These are phyloP conservation scores for Lentinula detonsa DNA, from an alignment of 768 basidiomycete species.

Conservation along the genomic window DNA sequence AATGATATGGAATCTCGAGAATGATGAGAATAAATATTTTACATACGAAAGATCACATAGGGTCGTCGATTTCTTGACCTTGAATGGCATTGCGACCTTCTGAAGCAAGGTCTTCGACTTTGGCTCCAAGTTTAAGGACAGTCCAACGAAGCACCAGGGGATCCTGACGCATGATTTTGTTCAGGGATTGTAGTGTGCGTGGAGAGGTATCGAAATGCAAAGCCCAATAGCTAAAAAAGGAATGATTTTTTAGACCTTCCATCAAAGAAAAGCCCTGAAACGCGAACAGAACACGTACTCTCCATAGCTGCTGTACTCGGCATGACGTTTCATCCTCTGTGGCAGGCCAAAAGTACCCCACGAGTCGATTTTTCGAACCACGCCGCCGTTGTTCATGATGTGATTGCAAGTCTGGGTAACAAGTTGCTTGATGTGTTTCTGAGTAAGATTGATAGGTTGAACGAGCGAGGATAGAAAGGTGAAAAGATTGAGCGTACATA, in stretches of 20 bases:
- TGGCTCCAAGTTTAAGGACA: slow-evolving; percentile 70
- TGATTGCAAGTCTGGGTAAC: slow-evolving; percentile 67
- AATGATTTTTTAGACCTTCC: neutral
- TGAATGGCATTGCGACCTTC: slow-evolving; percentile 40
- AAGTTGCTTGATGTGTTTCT: slow-evolving; percentile 73
- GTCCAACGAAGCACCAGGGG: slow-evolving; percentile 83
- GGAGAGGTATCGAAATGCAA: slow-evolving; percentile 89
- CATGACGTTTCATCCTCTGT: slow-evolving; percentile 64
- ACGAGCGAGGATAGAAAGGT: neutral
- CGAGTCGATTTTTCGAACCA: slow-evolving; percentile 73
- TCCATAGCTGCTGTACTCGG: slow-evolving; percentile 50
- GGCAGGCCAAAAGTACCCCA: slow-evolving; percentile 73
- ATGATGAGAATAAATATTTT: slow-evolving; percentile 2
- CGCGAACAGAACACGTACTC: slow-evolving; percentile 53
- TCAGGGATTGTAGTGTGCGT: slow-evolving; percentile 55
- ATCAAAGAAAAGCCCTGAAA: neutral
- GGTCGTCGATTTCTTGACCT: slow-evolving; percentile 13
- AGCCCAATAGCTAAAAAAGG: slow-evolving; percentile 70
- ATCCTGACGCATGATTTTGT: slow-evolving; percentile 64
- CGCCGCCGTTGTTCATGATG: slow-evolving; percentile 70
- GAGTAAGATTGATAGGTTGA: neutral
- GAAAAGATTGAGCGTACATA: slow-evolving; percentile 44
- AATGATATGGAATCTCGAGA: slow-evolving; percentile 8
- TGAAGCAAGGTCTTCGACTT: slow-evolving; percentile 59
- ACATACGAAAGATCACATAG: neutral